These are phyloP conservation scores for Aspergillus biplanus DNA, from an alignment of 495 filamentous ascomycete species.

Conservation along the genomic window DNA sequence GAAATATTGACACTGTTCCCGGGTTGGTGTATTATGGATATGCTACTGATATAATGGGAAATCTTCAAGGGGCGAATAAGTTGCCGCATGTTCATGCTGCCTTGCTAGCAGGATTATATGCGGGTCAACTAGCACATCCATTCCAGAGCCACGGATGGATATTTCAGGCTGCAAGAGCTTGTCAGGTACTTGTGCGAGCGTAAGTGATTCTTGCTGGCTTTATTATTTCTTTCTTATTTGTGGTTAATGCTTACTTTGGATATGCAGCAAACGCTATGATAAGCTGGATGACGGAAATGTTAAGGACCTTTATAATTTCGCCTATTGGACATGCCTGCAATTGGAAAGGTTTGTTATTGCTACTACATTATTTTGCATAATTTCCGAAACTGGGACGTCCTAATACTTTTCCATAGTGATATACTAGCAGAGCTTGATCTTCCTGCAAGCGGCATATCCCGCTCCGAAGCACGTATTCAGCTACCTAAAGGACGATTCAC, in stretches of 20 bases:
- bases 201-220: slow-evolving; percentile 45
- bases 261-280: slow-evolving; percentile 40
- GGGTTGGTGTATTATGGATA: slow-evolving; percentile 87
- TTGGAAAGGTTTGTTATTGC: slow-evolving; percentile 74
- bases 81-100: slow-evolving; percentile 83
- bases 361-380: not conserved
- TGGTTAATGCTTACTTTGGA: not conserved
- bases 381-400: no score
- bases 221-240: not conserved
- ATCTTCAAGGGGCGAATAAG: slow-evolving; percentile 74
- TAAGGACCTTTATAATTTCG: slow-evolving; percentile 67
- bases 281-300: slow-evolving; percentile 28
- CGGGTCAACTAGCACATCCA: slow-evolving; percentile 82
- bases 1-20: slow-evolving; percentile 87
- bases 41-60: slow-evolving; percentile 85
- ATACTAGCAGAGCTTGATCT: slow-evolving; percentile 87
- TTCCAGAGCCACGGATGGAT: slow-evolving; percentile 93
- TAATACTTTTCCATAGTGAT: slow-evolving; percentile 59
- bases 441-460: slow-evolving; percentile 77
- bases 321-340: slow-evolving; percentile 93
- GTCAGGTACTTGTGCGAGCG: slow-evolving; percentile 78
- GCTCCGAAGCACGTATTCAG: slow-evolving; percentile 68
- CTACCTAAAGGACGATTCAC: slow-evolving; percentile 56
- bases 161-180: slow-evolving; percentile 71
- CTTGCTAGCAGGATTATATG: slow-evolving; percentile 85